These are phyloP conservation scores for Albatrellus sp. DNA, from an alignment of 1,284 basidiomycete species.

Conservation along the genomic window DNA sequence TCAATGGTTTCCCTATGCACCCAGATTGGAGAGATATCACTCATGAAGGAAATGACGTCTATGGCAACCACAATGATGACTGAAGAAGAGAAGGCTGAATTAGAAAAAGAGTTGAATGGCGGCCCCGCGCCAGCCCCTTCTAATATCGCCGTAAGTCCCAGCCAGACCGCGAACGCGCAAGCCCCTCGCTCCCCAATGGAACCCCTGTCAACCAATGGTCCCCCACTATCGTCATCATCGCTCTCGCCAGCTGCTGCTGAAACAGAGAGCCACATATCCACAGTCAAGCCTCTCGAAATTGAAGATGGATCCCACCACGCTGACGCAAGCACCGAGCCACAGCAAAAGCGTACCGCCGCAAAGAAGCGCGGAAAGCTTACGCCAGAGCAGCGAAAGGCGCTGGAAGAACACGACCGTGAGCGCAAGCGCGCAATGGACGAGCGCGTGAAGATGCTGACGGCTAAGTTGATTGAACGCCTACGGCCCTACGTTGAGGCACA, in stretches of 20 bases:
- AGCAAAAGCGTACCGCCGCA: conserved; percentile 21
- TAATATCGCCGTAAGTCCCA: conserved; percentile 2
- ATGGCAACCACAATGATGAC: conserved; percentile 74
- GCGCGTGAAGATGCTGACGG: conserved; percentile 58
- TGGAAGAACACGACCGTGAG: conserved; percentile 71
- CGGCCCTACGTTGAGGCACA: conserved; percentile 85
- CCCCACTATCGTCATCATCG: conserved; percentile 1
- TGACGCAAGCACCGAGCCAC: conserved; percentile 11
- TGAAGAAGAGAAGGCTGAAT: conserved; percentile 84
- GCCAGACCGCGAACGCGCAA: neutral
- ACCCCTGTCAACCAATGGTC: conserved; percentile 6
- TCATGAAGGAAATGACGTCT: conserved; percentile 84
- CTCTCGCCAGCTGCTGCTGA: neutral
- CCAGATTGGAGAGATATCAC: conserved; percentile 85
- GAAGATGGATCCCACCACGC: neutral
- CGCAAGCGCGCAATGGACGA: conserved; percentile 70
- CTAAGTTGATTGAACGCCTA: conserved; percentile 74
- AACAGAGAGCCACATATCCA: neutral
- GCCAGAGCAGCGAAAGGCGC: conserved; percentile 76
- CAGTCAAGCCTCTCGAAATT: neutral
- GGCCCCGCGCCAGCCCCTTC: conserved; percentile 9
- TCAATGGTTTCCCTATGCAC: neutral
- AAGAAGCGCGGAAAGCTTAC: conserved; percentile 57
- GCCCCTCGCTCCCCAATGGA: neutral
- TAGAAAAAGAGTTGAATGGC: conserved; percentile 60